These are phyloP conservation scores for Oldenlandia corymbosa DNA, from an alignment of 257 asterid genomes.

Conservation along the genomic window DNA sequence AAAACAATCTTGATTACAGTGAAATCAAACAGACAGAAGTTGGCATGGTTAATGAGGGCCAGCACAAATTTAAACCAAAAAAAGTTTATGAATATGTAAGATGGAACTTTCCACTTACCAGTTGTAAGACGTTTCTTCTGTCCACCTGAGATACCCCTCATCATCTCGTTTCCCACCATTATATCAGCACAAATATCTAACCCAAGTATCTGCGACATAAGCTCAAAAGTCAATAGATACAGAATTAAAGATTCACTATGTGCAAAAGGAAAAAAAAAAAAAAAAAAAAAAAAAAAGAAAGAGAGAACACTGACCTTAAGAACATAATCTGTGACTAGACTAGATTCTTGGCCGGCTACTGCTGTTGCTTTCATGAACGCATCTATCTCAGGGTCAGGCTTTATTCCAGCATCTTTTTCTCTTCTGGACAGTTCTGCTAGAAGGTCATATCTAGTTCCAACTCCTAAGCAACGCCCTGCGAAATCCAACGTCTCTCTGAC, in stretches of 20 bases:
- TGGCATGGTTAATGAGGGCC: neutral
- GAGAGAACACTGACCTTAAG: slow-evolving; percentile 55
- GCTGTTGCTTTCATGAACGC: slow-evolving; percentile 97
- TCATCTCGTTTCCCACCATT: slow-evolving; percentile 86
- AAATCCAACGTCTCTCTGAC: slow-evolving; percentile 80
- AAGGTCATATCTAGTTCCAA: slow-evolving; percentile 85
- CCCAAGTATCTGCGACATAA: slow-evolving; percentile 65
- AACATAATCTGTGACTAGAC: slow-evolving; percentile 76
- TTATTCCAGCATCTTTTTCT: slow-evolving; percentile 74
- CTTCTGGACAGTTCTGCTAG: slow-evolving; percentile 70
- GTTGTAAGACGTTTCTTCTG: slow-evolving; percentile 94
- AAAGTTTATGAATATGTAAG: neutral
- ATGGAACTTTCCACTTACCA: slow-evolving; percentile 34
- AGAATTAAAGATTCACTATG: neutral
- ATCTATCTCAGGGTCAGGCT: slow-evolving; percentile 85
- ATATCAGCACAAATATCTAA: slow-evolving; percentile 90
- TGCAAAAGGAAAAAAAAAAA: too few relatives aligned
- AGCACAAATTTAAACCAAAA: slow-evolving; percentile 1
- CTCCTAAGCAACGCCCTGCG: slow-evolving; percentile 89
- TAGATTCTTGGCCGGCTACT: slow-evolving; percentile 79
- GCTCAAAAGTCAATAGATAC: slow-evolving; percentile 4
- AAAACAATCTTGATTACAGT: neutral
- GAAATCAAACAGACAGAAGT: neutral
- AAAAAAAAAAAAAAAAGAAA: too few relatives aligned
- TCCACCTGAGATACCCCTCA: slow-evolving; percentile 95